phyloP scores from a whole-genome alignment of 148 eudicot genomes.

The Persicaria tinctoria region DNA sequence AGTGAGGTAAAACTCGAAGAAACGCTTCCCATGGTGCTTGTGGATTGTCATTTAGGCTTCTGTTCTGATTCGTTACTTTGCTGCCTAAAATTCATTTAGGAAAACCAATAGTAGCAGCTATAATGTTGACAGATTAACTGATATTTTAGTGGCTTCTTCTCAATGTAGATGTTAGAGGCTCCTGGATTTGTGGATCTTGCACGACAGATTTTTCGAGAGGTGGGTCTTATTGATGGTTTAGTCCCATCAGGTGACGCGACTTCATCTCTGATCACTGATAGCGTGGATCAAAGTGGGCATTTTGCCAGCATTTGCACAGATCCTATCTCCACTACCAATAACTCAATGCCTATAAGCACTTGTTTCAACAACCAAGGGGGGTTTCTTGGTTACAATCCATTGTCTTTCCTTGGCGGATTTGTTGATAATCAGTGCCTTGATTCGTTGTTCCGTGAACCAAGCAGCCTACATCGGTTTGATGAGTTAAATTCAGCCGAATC shows the following conservation, averaged over 20 bases:
- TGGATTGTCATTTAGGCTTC: too few relatives aligned
- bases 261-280: constrained; percentile 29
- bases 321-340: not conserved
- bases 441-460: constrained; percentile 9
- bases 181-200: constrained; percentile 48
- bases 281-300: constrained; percentile 16
- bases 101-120: too few relatives aligned
- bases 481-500: constrained; percentile 27
- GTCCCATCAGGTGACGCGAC: constrained; percentile 21
- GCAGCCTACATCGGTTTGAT: constrained; percentile 15
- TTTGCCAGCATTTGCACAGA: constrained; percentile 10
- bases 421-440: constrained; percentile 5
- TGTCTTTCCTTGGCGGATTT: constrained; percentile 6
- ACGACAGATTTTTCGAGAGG: constrained; percentile 26
- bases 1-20: constrained; percentile 37
- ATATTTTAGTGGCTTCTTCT: not conserved
- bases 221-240: constrained; percentile 13
- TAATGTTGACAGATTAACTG: not conserved
- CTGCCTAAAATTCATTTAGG: not conserved
- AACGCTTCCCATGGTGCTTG: not conserved
- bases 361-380: not conserved
- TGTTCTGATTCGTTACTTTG: too few relatives aligned
- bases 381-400: not conserved
- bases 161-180: constrained; percentile 44
- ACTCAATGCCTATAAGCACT: constrained; percentile 8